Percentiles rank a stretch among this genome's conserved stretches.
phyloP scores from a whole-genome alignment of 352 stramenopile genomes.

The Globisporangium abappressorium region DNA sequence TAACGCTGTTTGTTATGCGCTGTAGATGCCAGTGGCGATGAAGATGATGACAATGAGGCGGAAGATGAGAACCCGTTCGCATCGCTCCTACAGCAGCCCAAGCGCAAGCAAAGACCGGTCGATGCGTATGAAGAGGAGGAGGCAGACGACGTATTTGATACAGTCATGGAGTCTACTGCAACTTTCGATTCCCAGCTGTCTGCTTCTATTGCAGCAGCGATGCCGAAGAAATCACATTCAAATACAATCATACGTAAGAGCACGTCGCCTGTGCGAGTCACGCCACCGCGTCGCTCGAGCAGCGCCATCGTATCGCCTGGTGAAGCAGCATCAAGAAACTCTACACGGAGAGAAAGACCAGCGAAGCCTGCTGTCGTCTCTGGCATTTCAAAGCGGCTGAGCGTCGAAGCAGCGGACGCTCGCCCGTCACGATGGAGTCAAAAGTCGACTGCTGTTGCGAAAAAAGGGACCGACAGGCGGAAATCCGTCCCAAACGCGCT shows the following conservation, averaged over 20 bases:
- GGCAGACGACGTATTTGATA: background rate
- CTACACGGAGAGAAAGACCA: background rate
- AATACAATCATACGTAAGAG: background rate
- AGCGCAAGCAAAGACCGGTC: background rate
- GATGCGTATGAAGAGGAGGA: constrained; percentile 1
- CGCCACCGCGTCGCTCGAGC: background rate
- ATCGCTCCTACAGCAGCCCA: constrained; percentile 38
- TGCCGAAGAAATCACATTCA: background rate
- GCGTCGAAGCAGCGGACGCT: constrained; percentile 46
- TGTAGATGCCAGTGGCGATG: constrained; percentile 12
- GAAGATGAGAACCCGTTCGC: constrained; percentile 62
- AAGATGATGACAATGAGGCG: constrained; percentile 25
- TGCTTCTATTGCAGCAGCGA: background rate
- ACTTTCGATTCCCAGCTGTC: background rate
- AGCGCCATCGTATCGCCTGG: background rate
- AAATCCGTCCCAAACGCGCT: constrained; percentile 33
- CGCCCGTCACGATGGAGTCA: constrained; percentile 45
- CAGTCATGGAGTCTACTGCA: background rate
- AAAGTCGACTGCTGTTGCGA: constrained; percentile 11
- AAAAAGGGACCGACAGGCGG: constrained; percentile 34
- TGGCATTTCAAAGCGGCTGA: constrained; percentile 23
- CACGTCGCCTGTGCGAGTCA: background rate
- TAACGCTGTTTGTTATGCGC: background rate
- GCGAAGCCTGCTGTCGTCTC: background rate
- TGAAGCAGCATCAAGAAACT: background rate